Percentiles rank a stretch among this genome's conserved stretches.
Conservation (phyloP, 2,329 filamentous ascomycete species). For the Zelopaecilomyces penicillatus region DNA sequence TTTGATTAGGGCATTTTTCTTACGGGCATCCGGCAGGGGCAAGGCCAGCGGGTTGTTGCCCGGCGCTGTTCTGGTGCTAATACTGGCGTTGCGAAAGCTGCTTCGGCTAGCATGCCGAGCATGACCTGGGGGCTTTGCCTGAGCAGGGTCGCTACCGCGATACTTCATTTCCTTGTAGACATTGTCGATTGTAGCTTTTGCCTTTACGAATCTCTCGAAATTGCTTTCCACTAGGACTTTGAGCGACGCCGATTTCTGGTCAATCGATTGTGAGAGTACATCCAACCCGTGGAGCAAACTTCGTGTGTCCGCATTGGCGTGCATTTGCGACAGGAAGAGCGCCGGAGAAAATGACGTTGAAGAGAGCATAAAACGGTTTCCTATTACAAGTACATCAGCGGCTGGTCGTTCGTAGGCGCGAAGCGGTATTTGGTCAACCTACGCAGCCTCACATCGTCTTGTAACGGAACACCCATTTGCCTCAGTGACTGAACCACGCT, state of each 20-base stretch:
- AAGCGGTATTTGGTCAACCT: slow-evolving; percentile 25
- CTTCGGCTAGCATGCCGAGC: slow-evolving; percentile 60
- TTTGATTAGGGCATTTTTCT: slow-evolving; percentile 85
- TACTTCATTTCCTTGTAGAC: slow-evolving; percentile 98
- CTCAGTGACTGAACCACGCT: slow-evolving; percentile 78
- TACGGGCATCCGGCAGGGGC: slow-evolving; percentile 46
- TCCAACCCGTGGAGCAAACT: slow-evolving; percentile 75
- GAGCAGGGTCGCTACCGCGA: slow-evolving; percentile 47
- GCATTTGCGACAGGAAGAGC: slow-evolving; percentile 85
- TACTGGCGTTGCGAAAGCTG: slow-evolving; percentile 44
- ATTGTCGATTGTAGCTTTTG: slow-evolving; percentile 96
- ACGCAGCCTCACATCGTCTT: slow-evolving; percentile 75
- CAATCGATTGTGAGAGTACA: slow-evolving; percentile 81
- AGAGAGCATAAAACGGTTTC: slow-evolving; percentile 88
- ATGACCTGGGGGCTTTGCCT: slow-evolving; percentile 34
- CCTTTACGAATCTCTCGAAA: slow-evolving; percentile 94
- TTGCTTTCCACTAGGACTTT: slow-evolving; percentile 96
- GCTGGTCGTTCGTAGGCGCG: background rate
- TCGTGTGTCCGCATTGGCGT: slow-evolving; percentile 76
- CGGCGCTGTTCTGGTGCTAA: slow-evolving; percentile 15
- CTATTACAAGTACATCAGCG: slow-evolving; percentile 30
- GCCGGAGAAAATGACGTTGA: slow-evolving; percentile 93
- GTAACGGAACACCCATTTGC: slow-evolving; percentile 67
- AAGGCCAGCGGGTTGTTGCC: slow-evolving; percentile 28
- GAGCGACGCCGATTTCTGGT: slow-evolving; percentile 93